These are phyloP conservation scores for Pyrenula aspistea DNA, from an alignment of 495 filamentous ascomycete genomes.

Conservation along the genomic window DNA sequence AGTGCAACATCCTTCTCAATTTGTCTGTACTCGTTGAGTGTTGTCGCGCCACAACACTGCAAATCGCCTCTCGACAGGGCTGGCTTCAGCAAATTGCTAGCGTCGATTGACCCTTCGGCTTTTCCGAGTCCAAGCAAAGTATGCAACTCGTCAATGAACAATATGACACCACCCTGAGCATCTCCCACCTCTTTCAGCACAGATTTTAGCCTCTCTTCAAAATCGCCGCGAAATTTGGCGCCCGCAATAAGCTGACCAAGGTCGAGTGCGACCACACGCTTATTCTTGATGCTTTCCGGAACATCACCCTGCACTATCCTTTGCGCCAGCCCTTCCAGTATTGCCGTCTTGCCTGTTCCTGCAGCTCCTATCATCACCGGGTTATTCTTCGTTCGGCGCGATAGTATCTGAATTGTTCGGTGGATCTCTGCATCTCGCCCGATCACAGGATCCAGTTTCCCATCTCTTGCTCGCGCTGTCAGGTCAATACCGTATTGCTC, in stretches of 20 bases:
- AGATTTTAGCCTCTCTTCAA: constrained; percentile 85
- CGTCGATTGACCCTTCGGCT: constrained; percentile 91
- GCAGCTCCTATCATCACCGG: constrained; percentile 87
- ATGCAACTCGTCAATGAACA: constrained; percentile 95
- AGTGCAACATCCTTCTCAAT: constrained; percentile 96
- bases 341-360: constrained; percentile 92
- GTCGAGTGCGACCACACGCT: constrained; percentile 76
- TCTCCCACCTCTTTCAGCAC: constrained; percentile 86
- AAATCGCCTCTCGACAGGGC: constrained; percentile 82
- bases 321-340: constrained; percentile 84
- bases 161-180: constrained; percentile 75
- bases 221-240: constrained; percentile 90
- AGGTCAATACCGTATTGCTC: constrained; percentile 88
- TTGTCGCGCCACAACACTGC: constrained; percentile 92
- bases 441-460: constrained; percentile 93
- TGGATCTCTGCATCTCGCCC: constrained; percentile 85
- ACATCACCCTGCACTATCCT: constrained; percentile 88
- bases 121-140: constrained; percentile 86
- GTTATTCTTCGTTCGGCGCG: constrained; percentile 91
- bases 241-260: constrained; percentile 88
- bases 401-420: constrained; percentile 86
- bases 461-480: constrained; percentile 71
- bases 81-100: constrained; percentile 92
- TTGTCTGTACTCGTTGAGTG: constrained; percentile 75
- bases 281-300: constrained; percentile 92